Base-by-base conservation (phyloP, 768 basidiomycete genomes). In the Leccinum incarnatum region DNA sequence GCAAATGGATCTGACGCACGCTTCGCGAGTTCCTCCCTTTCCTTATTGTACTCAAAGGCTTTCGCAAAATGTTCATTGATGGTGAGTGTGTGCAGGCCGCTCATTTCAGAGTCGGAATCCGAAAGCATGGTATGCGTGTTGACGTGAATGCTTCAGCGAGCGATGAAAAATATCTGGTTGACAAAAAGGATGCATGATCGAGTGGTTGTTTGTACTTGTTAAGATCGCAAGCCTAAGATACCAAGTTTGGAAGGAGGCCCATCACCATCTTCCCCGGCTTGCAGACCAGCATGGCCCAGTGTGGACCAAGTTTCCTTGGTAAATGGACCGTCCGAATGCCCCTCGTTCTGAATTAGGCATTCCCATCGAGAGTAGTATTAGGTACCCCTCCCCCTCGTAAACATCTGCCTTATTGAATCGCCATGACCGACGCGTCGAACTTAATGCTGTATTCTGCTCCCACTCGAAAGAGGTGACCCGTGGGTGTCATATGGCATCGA, bases 31-130 rank as follows among this genome's bases (percentile, higher is more conserved):
- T 94, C 93, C 69, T 95, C 93, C 25, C 90, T 80, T 66, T 93
- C 91, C 70, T 94, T 95, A 65, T 83, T 84, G 70, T 86, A 82
- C 60, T 89, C 83, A 64, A 89, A 95, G 1, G 92, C 92, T 61
- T 91, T 92, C 9, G 91, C 92, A 62, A 80, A 91, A 54, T 85
- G 83, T 58, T 88, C 81, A 68, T 92, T 90, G 62, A 91, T 83
- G 2, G 85, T 88, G 57, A 91, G 66, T 42, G 78, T 77, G 52
- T 83, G 75, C 25, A 76, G 57, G 36, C 75, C 75, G 49, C 78
- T 76, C 15, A 61, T 68, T 29, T 83, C 81, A 3, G 75, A 73
- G n/a, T 83, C 83, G 2, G 78, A 77, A 59, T 80, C 80, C 9
- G 79, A 80, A 51, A 82, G 67, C 80, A 83, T 81, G 66, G 29